Evolutionary conservation across 1,284 basidiomycete genomes (phyloP).

Genomic region (Puccinia sorghi): DNA sequence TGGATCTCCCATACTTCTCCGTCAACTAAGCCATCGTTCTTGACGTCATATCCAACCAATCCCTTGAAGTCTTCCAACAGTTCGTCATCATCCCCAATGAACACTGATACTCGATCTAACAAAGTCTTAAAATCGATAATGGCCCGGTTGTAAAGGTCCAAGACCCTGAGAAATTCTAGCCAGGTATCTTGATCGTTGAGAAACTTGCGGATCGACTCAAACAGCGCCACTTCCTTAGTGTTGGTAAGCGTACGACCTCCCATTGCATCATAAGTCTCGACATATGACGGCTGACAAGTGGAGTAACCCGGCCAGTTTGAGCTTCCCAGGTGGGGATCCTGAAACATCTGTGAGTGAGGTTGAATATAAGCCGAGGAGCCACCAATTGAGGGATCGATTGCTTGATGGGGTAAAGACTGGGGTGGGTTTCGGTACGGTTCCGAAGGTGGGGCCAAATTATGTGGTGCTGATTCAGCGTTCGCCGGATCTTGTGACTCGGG

Average conservation of each 20-base stretch:
- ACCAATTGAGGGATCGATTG: conserved; percentile 27
- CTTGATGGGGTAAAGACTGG: conserved; percentile 10
- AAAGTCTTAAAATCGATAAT: conserved; percentile 51
- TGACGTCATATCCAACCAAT: conserved; percentile 49
- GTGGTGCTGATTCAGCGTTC: conserved; percentile 6
- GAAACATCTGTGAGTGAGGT: conserved; percentile 25
- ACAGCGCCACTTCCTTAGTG: conserved; percentile 42
- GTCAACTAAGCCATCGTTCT: conserved; percentile 47
- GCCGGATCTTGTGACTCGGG: conserved; percentile 5
- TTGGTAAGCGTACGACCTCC: conserved; percentile 47
- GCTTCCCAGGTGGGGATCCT: conserved; percentile 28
- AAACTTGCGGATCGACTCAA: conserved; percentile 42
- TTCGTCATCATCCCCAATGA: conserved; percentile 49
- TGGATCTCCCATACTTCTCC: conserved; percentile 50
- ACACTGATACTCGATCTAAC: conserved; percentile 47
- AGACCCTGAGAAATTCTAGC: conserved; percentile 59
- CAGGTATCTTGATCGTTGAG: conserved; percentile 54
- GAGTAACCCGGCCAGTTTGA: conserved; percentile 19
- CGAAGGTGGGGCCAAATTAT: not conserved
- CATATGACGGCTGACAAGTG: conserved; percentile 29
- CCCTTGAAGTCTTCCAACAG: conserved; percentile 49
- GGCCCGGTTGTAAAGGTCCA: conserved; percentile 59
- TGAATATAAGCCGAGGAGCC: conserved; percentile 13
- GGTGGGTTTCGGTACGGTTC: conserved; percentile 1
- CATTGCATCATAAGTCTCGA: conserved; percentile 48